Percentiles rank a stretch among this genome's conserved stretches.
These are phyloP conservation scores for Pleurotus eryngii DNA, from an alignment of 768 basidiomycete genomes.

Conservation along the genomic window DNA sequence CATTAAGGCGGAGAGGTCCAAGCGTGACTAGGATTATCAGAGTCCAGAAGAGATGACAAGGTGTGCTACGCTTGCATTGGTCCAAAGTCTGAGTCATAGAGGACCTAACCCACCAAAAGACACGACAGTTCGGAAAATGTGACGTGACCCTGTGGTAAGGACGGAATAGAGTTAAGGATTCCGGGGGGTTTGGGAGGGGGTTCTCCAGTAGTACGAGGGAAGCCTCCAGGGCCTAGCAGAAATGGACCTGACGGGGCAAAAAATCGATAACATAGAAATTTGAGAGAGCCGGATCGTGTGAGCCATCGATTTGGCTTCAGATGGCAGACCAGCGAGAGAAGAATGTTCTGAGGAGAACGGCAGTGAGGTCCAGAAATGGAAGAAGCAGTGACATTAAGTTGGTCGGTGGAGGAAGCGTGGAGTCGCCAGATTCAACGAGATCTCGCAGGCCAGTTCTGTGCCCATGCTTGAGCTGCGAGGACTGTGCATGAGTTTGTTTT, in stretches of 20 bases:
- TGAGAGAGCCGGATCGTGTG: neutral
- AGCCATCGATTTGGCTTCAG: neutral
- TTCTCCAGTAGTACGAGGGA: no score
- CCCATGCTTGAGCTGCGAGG: slow-evolving; percentile 2
- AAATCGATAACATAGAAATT: neutral
- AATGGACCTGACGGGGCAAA: neutral
- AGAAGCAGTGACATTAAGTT: neutral
- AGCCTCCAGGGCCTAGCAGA: neutral
- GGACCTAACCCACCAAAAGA: no score
- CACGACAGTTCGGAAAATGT: no score
- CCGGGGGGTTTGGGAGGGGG: neutral
- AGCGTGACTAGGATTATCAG: no score
- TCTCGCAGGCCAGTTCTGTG: neutral
- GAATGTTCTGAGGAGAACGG: slow-evolving; percentile 7
- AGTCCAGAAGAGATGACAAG: no score
- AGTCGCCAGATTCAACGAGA: neutral
- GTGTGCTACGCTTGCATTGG: no score
- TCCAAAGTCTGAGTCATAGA: no score
- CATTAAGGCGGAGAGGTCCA: no score
- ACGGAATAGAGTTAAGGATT: neutral
- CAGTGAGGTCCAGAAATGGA: neutral
- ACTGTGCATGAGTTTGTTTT: slow-evolving; percentile 1
- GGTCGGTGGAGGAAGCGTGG: slow-evolving; percentile 3
- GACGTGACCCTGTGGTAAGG: neutral
- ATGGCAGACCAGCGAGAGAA: neutral